Evolutionary conservation across 202 grass and related monocot species (phyloP).

Genomic region (Panicum hallii): DNA sequence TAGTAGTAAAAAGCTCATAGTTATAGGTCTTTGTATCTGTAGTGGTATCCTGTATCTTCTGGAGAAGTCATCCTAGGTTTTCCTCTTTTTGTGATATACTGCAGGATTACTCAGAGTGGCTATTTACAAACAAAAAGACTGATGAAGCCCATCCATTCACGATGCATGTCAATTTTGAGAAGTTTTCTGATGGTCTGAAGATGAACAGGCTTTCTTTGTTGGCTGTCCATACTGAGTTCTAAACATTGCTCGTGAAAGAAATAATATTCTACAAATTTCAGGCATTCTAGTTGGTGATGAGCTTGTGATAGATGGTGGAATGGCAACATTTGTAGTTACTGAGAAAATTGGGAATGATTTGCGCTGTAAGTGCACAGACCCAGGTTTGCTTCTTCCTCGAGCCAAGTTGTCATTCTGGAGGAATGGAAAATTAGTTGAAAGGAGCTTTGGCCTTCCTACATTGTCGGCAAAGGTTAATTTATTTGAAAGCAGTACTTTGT

Average conservation of each 20-base stretch:
- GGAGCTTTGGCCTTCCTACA: constrained; percentile 68
- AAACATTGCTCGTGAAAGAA: constrained; percentile 7
- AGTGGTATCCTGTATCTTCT: background rate
- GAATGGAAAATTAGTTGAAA: constrained; percentile 61
- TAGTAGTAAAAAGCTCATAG: background rate
- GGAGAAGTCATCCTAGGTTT: constrained; percentile 5
- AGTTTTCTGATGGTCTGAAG: constrained; percentile 70
- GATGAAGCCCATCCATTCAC: constrained; percentile 49
- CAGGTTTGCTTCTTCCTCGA: constrained; percentile 74
- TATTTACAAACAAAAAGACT: constrained; percentile 59
- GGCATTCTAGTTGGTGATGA: constrained; percentile 71
- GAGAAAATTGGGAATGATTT: constrained; percentile 64
- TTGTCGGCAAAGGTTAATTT: constrained; percentile 69
- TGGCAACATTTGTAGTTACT: constrained; percentile 73
- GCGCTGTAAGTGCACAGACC: constrained; percentile 66
- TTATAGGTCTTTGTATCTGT: background rate
- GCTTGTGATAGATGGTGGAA: constrained; percentile 78
- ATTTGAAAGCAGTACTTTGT: background rate
- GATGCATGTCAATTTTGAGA: constrained; percentile 65
- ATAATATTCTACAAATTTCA: constrained; percentile 47
- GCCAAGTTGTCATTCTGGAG: constrained; percentile 84
- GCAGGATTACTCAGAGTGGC: constrained; percentile 71
- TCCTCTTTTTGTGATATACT: constrained; percentile 22
- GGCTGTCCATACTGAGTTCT: constrained; percentile 11
- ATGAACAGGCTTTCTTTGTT: constrained; percentile 24